These are phyloP conservation scores for Penicillium brasilianum DNA, from an alignment of 2,329 filamentous ascomycete genomes.

Conservation along the genomic window DNA sequence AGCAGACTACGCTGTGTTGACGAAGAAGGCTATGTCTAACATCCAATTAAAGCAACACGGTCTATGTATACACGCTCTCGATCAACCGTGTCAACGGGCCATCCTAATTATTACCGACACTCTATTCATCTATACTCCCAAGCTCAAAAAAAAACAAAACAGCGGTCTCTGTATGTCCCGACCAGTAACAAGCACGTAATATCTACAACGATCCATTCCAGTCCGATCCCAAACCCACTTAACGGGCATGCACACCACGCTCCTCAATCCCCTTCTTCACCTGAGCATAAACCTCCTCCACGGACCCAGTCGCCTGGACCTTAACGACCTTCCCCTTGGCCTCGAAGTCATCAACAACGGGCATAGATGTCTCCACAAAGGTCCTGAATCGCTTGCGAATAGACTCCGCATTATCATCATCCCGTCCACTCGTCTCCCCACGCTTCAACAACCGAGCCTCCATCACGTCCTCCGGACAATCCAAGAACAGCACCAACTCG, in stretches of 20 bases:
- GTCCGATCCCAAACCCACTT: not conserved
- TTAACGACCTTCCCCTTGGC: conserved; percentile 77
- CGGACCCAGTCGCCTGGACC: conserved; percentile 71
- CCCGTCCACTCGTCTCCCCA: conserved; percentile 87
- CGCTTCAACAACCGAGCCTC: conserved; percentile 80
- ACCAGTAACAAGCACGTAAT: not conserved
- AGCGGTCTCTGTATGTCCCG: conserved; percentile 4
- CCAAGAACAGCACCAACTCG: conserved; percentile 88
- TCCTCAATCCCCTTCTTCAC: conserved; percentile 56
- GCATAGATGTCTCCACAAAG: conserved; percentile 96
- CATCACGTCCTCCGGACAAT: conserved; percentile 91
- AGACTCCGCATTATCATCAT: conserved; percentile 92
- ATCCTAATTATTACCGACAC: not conserved
- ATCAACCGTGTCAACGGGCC: not conserved
- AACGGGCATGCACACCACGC: conserved; percentile 45
- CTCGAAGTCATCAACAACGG: conserved; percentile 86
- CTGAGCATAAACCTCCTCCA: conserved; percentile 67
- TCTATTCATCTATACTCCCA: conserved; percentile 1
- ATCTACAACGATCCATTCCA: not conserved
- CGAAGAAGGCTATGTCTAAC: too few relatives aligned
- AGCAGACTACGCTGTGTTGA: too few relatives aligned
- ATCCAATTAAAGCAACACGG: too few relatives aligned
- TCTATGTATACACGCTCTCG: not conserved
- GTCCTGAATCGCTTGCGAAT: conserved; percentile 96
- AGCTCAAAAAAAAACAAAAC: not conserved